These are phyloP conservation scores for Fusarium sororula DNA, from an alignment of 2,329 filamentous ascomycete genomes.

Conservation along the genomic window DNA sequence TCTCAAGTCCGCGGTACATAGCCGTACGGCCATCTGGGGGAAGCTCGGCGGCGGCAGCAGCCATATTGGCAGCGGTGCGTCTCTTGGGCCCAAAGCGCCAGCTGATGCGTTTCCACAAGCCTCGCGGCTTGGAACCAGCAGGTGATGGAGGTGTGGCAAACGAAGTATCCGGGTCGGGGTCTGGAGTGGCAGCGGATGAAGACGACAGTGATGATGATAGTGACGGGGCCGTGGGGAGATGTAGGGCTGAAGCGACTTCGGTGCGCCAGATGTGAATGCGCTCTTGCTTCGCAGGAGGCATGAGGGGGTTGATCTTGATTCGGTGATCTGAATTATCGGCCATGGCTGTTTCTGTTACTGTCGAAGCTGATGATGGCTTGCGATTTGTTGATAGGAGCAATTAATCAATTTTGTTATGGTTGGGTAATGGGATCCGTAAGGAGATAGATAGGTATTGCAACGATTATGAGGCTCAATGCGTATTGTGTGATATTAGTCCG, in stretches of 20 bases:
- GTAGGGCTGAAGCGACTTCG: slow-evolving; percentile 55
- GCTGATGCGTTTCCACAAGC: slow-evolving; percentile 43
- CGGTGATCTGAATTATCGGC: background rate
- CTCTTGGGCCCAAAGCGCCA: slow-evolving; percentile 39
- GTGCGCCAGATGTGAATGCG: slow-evolving; percentile 61
- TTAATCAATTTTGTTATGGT: background rate
- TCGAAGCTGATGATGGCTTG: background rate
- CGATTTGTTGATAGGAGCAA: background rate
- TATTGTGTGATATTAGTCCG: slow-evolving; percentile 5
- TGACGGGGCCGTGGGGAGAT: slow-evolving; percentile 43
- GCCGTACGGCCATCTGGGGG: slow-evolving; percentile 43
- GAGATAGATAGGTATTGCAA: background rate
- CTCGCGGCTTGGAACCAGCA: slow-evolving; percentile 25
- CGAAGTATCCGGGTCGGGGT: slow-evolving; percentile 22
- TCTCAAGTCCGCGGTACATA: slow-evolving; percentile 48
- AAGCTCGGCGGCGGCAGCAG: slow-evolving; percentile 35
- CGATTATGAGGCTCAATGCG: background rate
- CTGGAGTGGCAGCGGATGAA: slow-evolving; percentile 38
- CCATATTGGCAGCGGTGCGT: slow-evolving; percentile 28
- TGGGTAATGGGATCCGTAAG: background rate
- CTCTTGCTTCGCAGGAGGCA: slow-evolving; percentile 48
- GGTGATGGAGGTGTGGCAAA: slow-evolving; percentile 28
- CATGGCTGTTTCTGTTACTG: slow-evolving; percentile 15
- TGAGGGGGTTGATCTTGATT: slow-evolving; percentile 36
- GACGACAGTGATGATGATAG: slow-evolving; percentile 47